Percentiles rank a stretch among this genome's conserved stretches.
These are phyloP conservation scores for Rubia occidens DNA, from an alignment of 305 asterid genomes.

Conservation along the genomic window DNA sequence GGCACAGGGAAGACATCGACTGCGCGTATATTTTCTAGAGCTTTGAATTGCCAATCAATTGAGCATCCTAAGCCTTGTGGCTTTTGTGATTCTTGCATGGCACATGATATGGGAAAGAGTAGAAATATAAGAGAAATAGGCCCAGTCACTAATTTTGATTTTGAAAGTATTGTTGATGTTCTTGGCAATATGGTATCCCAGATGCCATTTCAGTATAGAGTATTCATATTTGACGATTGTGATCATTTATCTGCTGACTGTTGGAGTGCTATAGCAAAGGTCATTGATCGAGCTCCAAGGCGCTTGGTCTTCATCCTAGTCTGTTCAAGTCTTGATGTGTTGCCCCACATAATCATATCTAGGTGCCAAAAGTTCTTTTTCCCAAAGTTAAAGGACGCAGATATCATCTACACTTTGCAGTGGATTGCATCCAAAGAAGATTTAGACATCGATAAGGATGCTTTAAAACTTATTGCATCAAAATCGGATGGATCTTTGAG, in stretches of 20 bases:
- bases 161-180: constrained; percentile 44
- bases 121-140: constrained; percentile 68
- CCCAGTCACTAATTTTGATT: constrained; percentile 55
- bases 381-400: constrained; percentile 91
- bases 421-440: constrained; percentile 84
- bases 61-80: constrained; percentile 87
- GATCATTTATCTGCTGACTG: constrained; percentile 59
- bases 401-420: constrained; percentile 75
- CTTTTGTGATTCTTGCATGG: constrained; percentile 59
- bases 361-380: constrained; percentile 98
- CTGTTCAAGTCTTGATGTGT: constrained; percentile 72
- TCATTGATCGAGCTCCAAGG: constrained; percentile 84
- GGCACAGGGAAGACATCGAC: constrained; percentile 95
- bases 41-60: constrained; percentile 69
- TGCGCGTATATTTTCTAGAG: constrained; percentile 83
- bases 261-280: constrained; percentile 82
- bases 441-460: constrained; percentile 82
- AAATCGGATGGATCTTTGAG: constrained; percentile 94
- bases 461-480: constrained; percentile 85
- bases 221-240: constrained; percentile 79
- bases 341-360: constrained; percentile 85
- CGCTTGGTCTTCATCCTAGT: constrained; percentile 76
- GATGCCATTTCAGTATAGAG: constrained; percentile 52
- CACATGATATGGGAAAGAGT: constrained; percentile 50
- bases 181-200: constrained; percentile 50